Conservation (phyloP, 2,329 filamentous ascomycete species). For the Nigrospora oryzae region DNA sequence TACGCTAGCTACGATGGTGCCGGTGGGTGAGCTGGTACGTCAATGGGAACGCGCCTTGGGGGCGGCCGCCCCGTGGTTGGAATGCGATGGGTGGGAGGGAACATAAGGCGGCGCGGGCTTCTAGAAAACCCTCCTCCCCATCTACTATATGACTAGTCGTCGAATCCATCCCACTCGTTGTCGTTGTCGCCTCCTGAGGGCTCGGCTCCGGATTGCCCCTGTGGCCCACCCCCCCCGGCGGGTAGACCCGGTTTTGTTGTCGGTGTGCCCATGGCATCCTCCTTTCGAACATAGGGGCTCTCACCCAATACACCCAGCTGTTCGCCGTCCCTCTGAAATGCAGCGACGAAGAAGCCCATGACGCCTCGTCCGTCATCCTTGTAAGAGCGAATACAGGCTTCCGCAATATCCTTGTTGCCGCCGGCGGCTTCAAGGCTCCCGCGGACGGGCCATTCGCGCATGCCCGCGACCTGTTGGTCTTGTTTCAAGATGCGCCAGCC, state of each 20-base stretch:
- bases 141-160: constrained; percentile 15
- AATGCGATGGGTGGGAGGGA: too few species aligned
- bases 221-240: too few species aligned
- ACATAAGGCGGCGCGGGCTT: neutral
- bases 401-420: constrained; percentile 47
- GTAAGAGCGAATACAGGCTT: constrained; percentile 74
- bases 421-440: constrained; percentile 42
- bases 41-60: too few species aligned
- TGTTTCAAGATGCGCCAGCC: constrained; percentile 75
- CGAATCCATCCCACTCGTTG: constrained; percentile 24
- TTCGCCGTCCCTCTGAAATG: constrained; percentile 58
- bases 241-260: constrained; percentile 1
- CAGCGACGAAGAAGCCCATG: constrained; percentile 95
- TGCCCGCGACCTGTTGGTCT: constrained; percentile 64
- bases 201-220: too few species aligned
- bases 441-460: constrained; percentile 66
- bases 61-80: too few species aligned
- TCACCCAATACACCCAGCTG: constrained; percentile 9
- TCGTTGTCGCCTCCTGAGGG: too few species aligned
- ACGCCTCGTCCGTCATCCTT: constrained; percentile 75
- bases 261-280: constrained; percentile 19
- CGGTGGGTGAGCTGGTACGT: too few species aligned
- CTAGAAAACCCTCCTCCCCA: neutral
- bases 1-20: too few species aligned
- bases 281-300: constrained; percentile 19